Percentiles rank a stretch among this genome's conserved stretches.
Conservation (phyloP, 1,284 basidiomycete species). For the Hemileia vastatrix region DNA sequence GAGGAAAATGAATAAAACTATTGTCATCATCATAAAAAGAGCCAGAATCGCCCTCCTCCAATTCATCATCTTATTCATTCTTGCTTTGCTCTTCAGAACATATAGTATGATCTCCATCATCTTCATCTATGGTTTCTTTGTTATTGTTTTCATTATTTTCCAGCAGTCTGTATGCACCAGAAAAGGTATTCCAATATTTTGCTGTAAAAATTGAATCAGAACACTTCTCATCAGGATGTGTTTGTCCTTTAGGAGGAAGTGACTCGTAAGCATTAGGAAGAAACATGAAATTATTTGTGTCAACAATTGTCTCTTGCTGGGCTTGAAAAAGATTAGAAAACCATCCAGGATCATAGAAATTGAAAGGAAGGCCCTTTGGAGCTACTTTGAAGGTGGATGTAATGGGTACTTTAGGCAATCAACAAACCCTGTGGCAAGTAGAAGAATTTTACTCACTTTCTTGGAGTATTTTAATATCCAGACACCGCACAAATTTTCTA, state of each 20-base stretch:
- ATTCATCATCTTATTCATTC: constrained; percentile 3
- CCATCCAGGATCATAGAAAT: constrained; percentile 9
- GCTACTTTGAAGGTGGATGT: neutral
- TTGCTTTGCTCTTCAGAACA: neutral
- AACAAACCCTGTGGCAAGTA: neutral
- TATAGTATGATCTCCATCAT: no score
- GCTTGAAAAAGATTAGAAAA: neutral
- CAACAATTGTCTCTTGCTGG: neutral
- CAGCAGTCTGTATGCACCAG: neutral
- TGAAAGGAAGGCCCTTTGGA: constrained; percentile 7
- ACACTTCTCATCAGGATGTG: constrained; percentile 5
- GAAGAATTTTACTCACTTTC: neutral
- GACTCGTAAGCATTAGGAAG: constrained; percentile 5
- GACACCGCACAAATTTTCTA: constrained; percentile 1
- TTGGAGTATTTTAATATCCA: neutral
- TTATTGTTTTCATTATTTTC: neutral
- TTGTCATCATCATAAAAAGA: neutral
- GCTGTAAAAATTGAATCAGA: constrained; percentile 1
- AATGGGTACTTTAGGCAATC: neutral
- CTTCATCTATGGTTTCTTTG: neutral
- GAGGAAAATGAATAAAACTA: no score
- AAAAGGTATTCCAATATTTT: constrained; percentile 2
- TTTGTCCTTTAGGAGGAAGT: neutral
- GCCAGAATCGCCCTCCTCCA: neutral
- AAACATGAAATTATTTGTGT: neutral